Evolutionary conservation across 2,329 filamentous ascomycete genomes (phyloP), one percentile per base, ranked within the genome.

Genomic region (Xylaria sp.): DNA sequence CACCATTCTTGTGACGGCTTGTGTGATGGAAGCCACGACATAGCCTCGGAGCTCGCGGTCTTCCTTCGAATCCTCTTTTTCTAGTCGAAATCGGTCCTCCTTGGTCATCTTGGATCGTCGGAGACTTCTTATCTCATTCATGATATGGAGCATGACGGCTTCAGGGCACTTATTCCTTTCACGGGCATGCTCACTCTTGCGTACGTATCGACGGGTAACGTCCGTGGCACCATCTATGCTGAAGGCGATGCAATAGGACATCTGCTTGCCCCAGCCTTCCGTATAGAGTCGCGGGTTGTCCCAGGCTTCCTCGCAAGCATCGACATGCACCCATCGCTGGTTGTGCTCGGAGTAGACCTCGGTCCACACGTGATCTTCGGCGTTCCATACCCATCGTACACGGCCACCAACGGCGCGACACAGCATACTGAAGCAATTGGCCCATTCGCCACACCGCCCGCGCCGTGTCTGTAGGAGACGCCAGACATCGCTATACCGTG

Each of bases 371-470:
- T 97, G 91, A 73, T 97, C 94, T 75, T 97, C 94, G 35, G 89
- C 88, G 68, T 97, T 97, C 94, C 94, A 99, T 9, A 99, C 89
- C 94, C 94, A 99, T 70, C 94, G 86, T 23, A 97, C 92, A 62
- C 93, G 85, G 61, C 89, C 90, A 54, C 93, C 93, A 11, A 97
- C 86, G 3, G 94, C 94, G 61, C 93, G 86, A 79, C 93, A 97
- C 55, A 99, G 83, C 94, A 97, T 97, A 77, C 89, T 93, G 78
- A 99, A 99, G 80, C 92, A 97, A 76, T 97, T 97, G 66, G 91
- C 92, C 92, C 94, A 97, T 78, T 99, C 94, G 63, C 94, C 94
- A 62, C 89, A 89, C 67, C 94, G 87, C 42, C 94, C 94, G 67
- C 89, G 84, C 67, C 90, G 82, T 34, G 91, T 95, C 74, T 97